Base-by-base conservation (phyloP, 169 alveolate genomes). In the Plasmodium inui region DNA sequence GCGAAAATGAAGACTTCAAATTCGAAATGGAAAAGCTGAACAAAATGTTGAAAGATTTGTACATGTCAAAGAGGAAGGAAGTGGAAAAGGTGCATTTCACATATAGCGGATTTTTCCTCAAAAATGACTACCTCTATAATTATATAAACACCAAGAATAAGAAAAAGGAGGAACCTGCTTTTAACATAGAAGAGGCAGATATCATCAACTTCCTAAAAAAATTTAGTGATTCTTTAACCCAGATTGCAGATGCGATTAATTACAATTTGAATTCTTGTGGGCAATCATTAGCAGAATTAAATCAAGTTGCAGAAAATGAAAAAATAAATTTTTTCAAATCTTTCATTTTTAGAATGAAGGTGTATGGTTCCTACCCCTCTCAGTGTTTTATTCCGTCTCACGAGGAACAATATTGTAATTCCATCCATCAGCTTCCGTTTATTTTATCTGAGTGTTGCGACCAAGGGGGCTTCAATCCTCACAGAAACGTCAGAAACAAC, bases 11-110 rank as follows among this genome's bases (percentile, higher is more conserved):
- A 79, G 84, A 80, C 46, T 89, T 67, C 82, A 80, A 46, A 39
- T 19, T 32, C 41, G 91, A 89, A 89, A 89, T 89, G 94, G 91
- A 89, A 32, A 79, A 79, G 32, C 57, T 89, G n/a, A 73, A 89
- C 53, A 89, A 80, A 80, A 80, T 89, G 17, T 89, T 89, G 37
- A 89, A 46, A 67, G 94, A 89, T 28, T 12, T 89, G 32, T 89
- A 89, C 53, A 89, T 89, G 94, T 89, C 94, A 17, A 89, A 89
- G 72, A 89, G 94, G 73, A 89, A 89, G 72, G 94, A 89, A 79
- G 61, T 89, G 26, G 91, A 89, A 89, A 89, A 89, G 39, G 90
- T 89, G 2, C 94, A 89, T 32, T 89, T 89, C 72, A 80, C 94
- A 0, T 89, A 89, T 89, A 89, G 94, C 72, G 94, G 94, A 1